Evolutionary conservation across 176 grass and related monocot species (phyloP).

Genomic region (Aegilops speltoides): DNA sequence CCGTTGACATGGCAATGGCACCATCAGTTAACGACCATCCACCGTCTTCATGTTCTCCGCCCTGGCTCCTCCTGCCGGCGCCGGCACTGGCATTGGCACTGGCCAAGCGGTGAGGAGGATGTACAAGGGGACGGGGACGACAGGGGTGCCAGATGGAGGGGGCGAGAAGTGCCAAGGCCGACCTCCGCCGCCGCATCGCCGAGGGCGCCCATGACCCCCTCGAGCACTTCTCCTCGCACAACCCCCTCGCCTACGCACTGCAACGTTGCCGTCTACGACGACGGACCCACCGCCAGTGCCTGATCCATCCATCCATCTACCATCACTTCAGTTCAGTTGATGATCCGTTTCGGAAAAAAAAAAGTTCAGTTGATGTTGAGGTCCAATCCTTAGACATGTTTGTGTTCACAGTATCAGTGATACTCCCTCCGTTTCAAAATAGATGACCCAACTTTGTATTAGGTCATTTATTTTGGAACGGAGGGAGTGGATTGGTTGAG

Average conservation of each 20-base stretch:
- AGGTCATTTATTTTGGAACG: no score
- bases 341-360: no score
- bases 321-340: background rate
- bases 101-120: constrained; percentile 16
- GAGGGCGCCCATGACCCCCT: constrained; percentile 13
- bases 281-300: background rate
- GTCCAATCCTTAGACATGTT: background rate
- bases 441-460: no score
- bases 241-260: constrained; percentile 55
- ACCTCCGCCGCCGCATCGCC: constrained; percentile 52
- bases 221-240: background rate
- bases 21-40: background rate
- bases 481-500: background rate
- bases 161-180: constrained; percentile 66
- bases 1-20: background rate
- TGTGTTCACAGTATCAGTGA: no score
- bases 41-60: background rate
- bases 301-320: no score
- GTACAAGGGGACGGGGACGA: constrained; percentile 62
- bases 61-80: background rate
- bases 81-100: background rate
- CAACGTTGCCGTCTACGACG: constrained; percentile 45
- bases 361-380: background rate
- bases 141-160: constrained; percentile 81
- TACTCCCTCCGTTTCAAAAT: no score